Base-by-base conservation (phyloP, 2,329 filamentous ascomycete species). In the Neoascochyta sp. region DNA sequence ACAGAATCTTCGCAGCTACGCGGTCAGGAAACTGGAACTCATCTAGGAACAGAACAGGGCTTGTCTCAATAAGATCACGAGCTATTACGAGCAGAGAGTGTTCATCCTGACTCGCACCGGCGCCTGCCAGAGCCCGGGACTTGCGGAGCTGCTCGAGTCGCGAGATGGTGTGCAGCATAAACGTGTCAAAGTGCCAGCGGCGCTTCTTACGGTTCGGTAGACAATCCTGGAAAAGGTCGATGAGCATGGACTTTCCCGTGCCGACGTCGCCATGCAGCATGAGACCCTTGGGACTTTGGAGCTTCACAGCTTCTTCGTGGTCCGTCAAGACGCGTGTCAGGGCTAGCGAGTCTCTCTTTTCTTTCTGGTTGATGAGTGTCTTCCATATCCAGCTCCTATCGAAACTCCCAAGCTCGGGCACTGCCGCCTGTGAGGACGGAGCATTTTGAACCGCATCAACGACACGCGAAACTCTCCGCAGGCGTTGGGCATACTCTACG, bases 11-110 rank as follows among this genome's bases (percentile, higher is more conserved):
- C 48, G 79, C 83, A 2, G 83, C 76, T 2, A 81, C 83, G 43
- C 82, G 74, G 59, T 90, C 86, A 0, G 86, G 86, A 20, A 92
- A 72, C 54, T 92, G 86, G 41, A 92, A 90, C 55, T 92, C 85
- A 46, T 90, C 85, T 3, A 90, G 63, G 48, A 92, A 92, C 9
- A 90, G 61, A 18, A 90, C 83, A 0, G 85, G 84, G 8, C 79
- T 83, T 9, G 76, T 80, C 32, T 85, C 75, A 9, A 88, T 76
- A 54, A 89, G 76, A 36, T 89, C 83, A 48, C 81, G 79, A 17
- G 85, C 84, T 51, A 90, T 70, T 73, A 78, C 81, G 1, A 90
- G 63, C 14, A 90, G 59, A 0, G 83, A 84, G 58, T 87, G 79
- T 34, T 87, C 77, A 22, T 74, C 69, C 6, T 64, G 54, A 5